Evolutionary conservation across 208 protist genomes (phyloP).

Genomic region (Acanthamoeba royreba): DNA sequence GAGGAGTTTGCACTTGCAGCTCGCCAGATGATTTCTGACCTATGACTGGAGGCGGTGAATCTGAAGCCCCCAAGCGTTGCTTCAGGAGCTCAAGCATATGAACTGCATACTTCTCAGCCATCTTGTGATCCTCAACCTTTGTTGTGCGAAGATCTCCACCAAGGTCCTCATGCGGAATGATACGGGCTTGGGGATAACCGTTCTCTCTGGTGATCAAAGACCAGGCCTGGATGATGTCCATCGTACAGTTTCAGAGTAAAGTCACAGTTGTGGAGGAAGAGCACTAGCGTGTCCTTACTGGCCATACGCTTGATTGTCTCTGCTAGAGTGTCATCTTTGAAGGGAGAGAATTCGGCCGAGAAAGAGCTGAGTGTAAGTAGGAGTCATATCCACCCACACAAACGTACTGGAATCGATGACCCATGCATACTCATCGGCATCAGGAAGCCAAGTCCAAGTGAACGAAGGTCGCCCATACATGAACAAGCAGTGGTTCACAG

Average conservation of each 20-base stretch:
- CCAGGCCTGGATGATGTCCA: background rate
- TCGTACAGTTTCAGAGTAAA: background rate
- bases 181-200: background rate
- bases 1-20: too few relatives aligned
- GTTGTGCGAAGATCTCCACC: too few relatives aligned
- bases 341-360: background rate
- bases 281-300: background rate
- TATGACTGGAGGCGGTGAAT: too few relatives aligned
- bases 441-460: background rate
- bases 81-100: too few relatives aligned
- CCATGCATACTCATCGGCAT: background rate
- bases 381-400: background rate
- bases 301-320: background rate
- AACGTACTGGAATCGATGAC: background rate
- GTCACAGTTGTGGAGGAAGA: background rate
- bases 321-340: background rate
- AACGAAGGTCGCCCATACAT: background rate
- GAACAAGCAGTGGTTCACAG: background rate
- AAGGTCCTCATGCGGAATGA: too few relatives aligned
- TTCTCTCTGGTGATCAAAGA: background rate
- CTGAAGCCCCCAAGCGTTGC: too few relatives aligned
- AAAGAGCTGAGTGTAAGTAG: background rate
- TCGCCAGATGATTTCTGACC: too few relatives aligned
- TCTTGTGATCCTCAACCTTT: too few relatives aligned
- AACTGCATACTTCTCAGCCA: too few relatives aligned